Conservation (phyloP, 2,329 filamentous ascomycete species). For the Clonostachys solani region DNA sequence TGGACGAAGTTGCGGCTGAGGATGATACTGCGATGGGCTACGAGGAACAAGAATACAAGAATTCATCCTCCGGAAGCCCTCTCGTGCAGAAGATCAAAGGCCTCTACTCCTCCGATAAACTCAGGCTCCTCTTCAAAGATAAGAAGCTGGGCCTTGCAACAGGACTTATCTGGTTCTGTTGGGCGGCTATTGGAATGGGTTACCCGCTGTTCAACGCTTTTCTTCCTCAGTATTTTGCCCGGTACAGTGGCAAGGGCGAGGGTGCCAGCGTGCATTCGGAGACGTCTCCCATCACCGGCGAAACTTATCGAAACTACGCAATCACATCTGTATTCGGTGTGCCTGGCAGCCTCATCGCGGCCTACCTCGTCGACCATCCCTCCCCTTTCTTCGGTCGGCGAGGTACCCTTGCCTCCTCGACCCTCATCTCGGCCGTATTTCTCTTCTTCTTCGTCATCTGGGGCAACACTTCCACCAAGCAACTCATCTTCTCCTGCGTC, state of each 20-base stretch:
- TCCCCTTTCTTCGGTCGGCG: constrained; percentile 64
- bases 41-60: too few relatives aligned
- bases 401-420: constrained; percentile 66
- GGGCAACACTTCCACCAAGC: constrained; percentile 48
- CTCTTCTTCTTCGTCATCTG: constrained; percentile 63
- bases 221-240: constrained; percentile 77
- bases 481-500: constrained; percentile 63
- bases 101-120: constrained; percentile 59
- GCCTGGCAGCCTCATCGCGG: constrained; percentile 71
- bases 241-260: constrained; percentile 36
- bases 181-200: constrained; percentile 79
- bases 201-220: constrained; percentile 90
- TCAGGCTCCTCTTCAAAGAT: constrained; percentile 60
- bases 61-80: constrained; percentile 21
- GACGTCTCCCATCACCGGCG: constrained; percentile 31
- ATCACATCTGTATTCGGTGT: constrained; percentile 76
- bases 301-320: constrained; percentile 75
- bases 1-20: constrained; percentile 49
- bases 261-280: constrained; percentile 19
- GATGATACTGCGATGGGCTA: constrained; percentile 14
- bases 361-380: constrained; percentile 63
- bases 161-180: constrained; percentile 68
- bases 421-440: constrained; percentile 63
- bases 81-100: constrained; percentile 56
- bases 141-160: constrained; percentile 49